Evolutionary conservation across 2,329 filamentous ascomycete genomes (phyloP).

Genomic region (Trichophyton verrucosum): DNA sequence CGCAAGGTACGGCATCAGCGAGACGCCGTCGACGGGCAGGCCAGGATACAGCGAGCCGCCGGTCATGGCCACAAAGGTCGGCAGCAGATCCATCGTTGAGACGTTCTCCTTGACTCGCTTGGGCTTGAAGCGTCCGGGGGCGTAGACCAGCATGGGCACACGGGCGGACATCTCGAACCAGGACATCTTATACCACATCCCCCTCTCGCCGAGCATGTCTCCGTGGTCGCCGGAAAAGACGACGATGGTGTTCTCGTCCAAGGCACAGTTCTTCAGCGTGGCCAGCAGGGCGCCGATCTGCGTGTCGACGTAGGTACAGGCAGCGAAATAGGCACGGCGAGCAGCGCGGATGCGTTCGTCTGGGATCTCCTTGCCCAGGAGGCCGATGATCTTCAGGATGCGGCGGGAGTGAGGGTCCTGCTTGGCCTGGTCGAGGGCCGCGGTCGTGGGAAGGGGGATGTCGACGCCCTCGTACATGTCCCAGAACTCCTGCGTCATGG

Average conservation of each 20-base stretch:
- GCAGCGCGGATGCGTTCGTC: slow-evolving; percentile 78
- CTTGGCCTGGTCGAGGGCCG: slow-evolving; percentile 61
- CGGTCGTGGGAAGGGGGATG: slow-evolving; percentile 66
- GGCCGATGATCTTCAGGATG: slow-evolving; percentile 71
- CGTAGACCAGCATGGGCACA: slow-evolving; percentile 74
- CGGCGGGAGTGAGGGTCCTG: slow-evolving; percentile 81
- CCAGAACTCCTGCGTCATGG: slow-evolving; percentile 89
- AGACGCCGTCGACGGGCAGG: slow-evolving; percentile 76
- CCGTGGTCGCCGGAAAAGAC: slow-evolving; percentile 91
- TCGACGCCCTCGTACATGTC: slow-evolving; percentile 81
- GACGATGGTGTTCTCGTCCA: slow-evolving; percentile 77
- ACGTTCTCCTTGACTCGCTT: slow-evolving; percentile 73
- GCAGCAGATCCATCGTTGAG: slow-evolving; percentile 79
- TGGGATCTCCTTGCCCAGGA: slow-evolving; percentile 71
- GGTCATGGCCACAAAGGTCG: slow-evolving; percentile 74
- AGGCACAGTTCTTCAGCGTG: slow-evolving; percentile 63
- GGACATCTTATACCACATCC: slow-evolving; percentile 93
- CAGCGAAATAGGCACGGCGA: slow-evolving; percentile 79
- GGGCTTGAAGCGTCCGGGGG: slow-evolving; percentile 61
- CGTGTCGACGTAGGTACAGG: slow-evolving; percentile 87
- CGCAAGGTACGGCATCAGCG: slow-evolving; percentile 62
- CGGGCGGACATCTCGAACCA: slow-evolving; percentile 88
- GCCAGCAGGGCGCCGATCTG: slow-evolving; percentile 73
- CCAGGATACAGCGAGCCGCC: slow-evolving; percentile 55
- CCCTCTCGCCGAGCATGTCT: slow-evolving; percentile 88